Evolutionary conservation across 345 rosid genomes (phyloP), one percentile per base, ranked within the genome.

Genomic region (Salix exigua): DNA sequence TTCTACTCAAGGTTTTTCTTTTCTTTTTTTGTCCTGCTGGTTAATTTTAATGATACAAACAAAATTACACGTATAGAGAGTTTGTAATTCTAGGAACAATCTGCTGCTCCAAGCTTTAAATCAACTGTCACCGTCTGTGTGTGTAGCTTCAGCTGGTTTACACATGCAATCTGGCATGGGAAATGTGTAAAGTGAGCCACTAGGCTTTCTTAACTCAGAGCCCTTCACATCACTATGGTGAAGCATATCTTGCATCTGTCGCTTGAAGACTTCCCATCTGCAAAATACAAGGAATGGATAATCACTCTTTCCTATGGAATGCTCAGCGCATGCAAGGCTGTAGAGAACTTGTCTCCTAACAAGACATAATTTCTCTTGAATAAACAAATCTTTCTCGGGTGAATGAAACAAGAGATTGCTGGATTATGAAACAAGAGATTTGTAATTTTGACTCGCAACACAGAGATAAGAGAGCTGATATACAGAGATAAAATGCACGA

Each of bases 91-190:
- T 4, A 37, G 11, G 5, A 68, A 64, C 40, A 58, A 67, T 74
- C 48, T 37, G 1, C 40, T 51, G 48, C 5, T 28, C 14, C 37
- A 23, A 23, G 72, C 64, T 46, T 79, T 5, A 48, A 58, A 28
- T 37, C n/a, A 65, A 1, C 79, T 75, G 53, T 73, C 80, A 44
- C 75, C 55, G 50, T 70, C 64, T 70, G 61, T 71, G 30, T 74
- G 55, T 42, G 9, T 65, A 73, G 70, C n/a, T 72, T 85, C 86
- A 16, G 86, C 73, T 69, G 81, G 88, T 84, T 89, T 93, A 81
- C 94, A 96, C 97, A 93, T 89, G 80, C 97, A 96, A 77, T 96
- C 98, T 2, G 99, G 99, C 94, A 91, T 89, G 1, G 99, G 99
- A 80, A 88, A 93, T 28, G 94, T 91, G 88, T 91, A 93, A 30